Percentiles rank a stretch among this genome's conserved stretches.
Conservation (phyloP, 208 protist genomes). For the Trypanosoma theileri region DNA sequence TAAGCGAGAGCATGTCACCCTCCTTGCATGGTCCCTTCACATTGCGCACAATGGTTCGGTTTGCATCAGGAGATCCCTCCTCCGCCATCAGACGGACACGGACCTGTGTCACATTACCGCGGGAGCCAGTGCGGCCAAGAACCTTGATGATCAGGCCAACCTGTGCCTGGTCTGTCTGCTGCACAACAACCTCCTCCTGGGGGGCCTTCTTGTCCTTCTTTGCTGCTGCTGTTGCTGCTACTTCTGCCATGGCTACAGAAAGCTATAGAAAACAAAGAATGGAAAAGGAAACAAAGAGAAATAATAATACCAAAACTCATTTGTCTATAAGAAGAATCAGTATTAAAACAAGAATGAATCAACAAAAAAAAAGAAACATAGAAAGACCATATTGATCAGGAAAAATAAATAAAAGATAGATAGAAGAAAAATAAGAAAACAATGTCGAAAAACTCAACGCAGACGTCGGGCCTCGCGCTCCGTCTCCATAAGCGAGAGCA, state of each 20-base stretch:
- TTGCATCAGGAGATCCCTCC: conserved; percentile 82
- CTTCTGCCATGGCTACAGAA: conserved; percentile 30
- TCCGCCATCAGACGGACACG: conserved; percentile 94
- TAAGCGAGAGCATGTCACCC: conserved; percentile 98
- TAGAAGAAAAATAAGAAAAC: conserved; percentile 11
- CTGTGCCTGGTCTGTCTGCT: conserved; percentile 80
- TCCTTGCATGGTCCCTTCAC: conserved; percentile 99
- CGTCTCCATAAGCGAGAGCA: conserved; percentile 99
- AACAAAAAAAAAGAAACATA: conserved; percentile 5
- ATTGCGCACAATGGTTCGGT: conserved; percentile 98
- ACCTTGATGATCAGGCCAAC: conserved; percentile 97
- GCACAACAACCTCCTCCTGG: conserved; percentile 73
- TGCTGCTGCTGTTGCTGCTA: conserved; percentile 30
- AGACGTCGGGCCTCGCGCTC: conserved; percentile 99
- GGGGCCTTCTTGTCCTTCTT: conserved; percentile 88
- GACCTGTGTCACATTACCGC: conserved; percentile 99
- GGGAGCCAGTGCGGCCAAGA: conserved; percentile 98
- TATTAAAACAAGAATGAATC: neutral
- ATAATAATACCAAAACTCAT: neutral
- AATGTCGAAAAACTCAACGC: conserved; percentile 82
- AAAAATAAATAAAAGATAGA: conserved; percentile 2
- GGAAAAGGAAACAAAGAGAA: conserved; percentile 9
- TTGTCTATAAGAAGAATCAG: no score
- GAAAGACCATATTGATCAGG: neutral
- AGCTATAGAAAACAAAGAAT: conserved; percentile 16